A percentile compares a stretch with the other conserved stretches of the same genome.
Evolutionary conservation across 2,329 filamentous ascomycete species (phyloP).

Genomic region (Didymellaceae sp.): DNA sequence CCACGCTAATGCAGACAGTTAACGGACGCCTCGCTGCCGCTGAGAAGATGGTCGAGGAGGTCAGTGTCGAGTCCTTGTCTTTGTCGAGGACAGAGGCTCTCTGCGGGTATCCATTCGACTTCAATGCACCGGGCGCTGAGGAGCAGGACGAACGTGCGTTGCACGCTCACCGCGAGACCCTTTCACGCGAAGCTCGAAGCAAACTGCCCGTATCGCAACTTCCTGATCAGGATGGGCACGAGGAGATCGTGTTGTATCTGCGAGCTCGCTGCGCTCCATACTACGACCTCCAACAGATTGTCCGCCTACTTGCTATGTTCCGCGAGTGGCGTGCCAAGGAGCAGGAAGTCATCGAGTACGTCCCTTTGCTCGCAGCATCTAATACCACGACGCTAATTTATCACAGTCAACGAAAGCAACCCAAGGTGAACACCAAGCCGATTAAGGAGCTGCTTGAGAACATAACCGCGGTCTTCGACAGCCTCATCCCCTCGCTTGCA

Average conservation of each 20-base stretch:
- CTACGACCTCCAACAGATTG: conserved; percentile 53
- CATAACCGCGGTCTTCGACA: conserved; percentile 48
- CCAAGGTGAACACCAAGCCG: conserved; percentile 34
- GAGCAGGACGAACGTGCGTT: conserved; percentile 35
- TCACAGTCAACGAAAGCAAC: conserved; percentile 19
- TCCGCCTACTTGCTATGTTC: conserved; percentile 52
- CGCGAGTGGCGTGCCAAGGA: conserved; percentile 53
- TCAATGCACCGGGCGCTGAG: conserved; percentile 36
- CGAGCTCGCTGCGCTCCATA: conserved; percentile 43
- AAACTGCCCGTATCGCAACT: conserved; percentile 30
- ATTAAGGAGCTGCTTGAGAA: conserved; percentile 50
- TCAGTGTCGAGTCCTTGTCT: conserved; percentile 57
- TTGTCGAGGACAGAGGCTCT: conserved; percentile 49
- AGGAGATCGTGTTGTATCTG: conserved; percentile 27
- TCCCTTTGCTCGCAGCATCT: not conserved
- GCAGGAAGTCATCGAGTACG: conserved; percentile 41
- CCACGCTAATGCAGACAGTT: conserved; percentile 38
- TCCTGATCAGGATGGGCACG: conserved; percentile 30
- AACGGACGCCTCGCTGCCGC: conserved; percentile 62
- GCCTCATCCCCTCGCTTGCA: conserved; percentile 40
- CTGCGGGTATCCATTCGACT: conserved; percentile 49
- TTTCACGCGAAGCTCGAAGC: conserved; percentile 26
- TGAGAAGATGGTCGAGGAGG: conserved; percentile 58
- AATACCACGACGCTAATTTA: conserved; percentile 6
- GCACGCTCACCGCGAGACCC: conserved; percentile 27